Percentiles rank a stretch among this genome's conserved stretches.
These are phyloP conservation scores for Entamoeba histolytica DNA, from an alignment of 208 protist genomes.

Conservation along the genomic window DNA sequence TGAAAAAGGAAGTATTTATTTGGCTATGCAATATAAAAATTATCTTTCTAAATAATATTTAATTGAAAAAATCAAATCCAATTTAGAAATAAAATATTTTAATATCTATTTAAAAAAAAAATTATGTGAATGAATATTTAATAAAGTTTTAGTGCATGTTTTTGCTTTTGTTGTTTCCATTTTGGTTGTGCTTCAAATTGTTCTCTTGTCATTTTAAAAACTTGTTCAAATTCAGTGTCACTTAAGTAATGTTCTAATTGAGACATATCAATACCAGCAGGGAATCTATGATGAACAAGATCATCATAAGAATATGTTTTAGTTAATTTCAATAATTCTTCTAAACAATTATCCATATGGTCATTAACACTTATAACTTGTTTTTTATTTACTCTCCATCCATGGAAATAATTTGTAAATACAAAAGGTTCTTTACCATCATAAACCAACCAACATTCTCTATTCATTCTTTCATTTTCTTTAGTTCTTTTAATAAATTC, in stretches of 20 bases:
- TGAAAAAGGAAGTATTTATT: no score
- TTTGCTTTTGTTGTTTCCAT: neutral
- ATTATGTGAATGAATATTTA: neutral
- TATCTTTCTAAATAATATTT: no score
- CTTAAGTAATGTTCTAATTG: neutral
- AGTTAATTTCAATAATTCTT: neutral
- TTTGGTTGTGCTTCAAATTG: neutral
- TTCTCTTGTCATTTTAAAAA: neutral
- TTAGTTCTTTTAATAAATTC: neutral
- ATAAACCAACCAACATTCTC: neutral
- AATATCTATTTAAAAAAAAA: no score
- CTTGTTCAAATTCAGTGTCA: neutral
- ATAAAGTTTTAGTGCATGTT: neutral
- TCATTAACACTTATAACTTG: neutral
- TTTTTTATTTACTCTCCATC: neutral
- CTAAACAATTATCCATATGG: neutral
- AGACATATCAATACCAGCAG: neutral
- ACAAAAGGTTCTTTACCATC: conserved; percentile 8
- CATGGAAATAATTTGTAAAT: conserved; percentile 12
- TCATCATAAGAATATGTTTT: neutral
- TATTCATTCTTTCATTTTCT: neutral
- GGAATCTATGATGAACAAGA: neutral
- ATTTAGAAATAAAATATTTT: no score
- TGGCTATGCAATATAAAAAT: no score
- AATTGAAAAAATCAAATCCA: no score